phyloP scores from a whole-genome alignment of 345 rosid species.

The Eucalyptus curtisii region DNA sequence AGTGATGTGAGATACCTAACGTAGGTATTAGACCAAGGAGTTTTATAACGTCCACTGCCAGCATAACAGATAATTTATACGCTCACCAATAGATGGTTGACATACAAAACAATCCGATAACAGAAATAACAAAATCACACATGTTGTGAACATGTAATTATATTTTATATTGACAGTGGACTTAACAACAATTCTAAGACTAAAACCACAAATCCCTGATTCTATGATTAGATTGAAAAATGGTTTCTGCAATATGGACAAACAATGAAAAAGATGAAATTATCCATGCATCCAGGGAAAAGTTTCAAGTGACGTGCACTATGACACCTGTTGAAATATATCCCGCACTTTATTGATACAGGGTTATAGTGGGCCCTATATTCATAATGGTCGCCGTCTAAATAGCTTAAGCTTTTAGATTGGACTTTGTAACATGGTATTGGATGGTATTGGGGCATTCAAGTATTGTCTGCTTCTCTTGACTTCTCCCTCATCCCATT shows the following conservation, averaged over 20 bases:
- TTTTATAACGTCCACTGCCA: background rate
- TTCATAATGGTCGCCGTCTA: background rate
- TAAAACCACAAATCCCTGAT: background rate
- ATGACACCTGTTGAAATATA: background rate
- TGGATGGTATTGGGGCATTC: background rate
- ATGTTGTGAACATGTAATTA: background rate
- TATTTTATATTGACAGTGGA: background rate
- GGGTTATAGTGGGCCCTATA: background rate
- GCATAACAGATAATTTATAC: background rate
- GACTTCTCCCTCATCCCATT: background rate
- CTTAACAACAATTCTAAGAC: background rate
- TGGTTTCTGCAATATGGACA: background rate
- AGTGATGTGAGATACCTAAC: background rate
- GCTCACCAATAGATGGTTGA: background rate
- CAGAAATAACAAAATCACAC: background rate
- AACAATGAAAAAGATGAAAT: background rate
- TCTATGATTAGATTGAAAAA: background rate
- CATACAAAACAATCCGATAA: background rate
- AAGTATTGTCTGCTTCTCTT: background rate
- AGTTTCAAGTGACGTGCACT: background rate
- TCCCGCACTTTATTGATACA: background rate
- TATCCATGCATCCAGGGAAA: background rate
- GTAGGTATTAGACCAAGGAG: background rate
- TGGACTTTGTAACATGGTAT: background rate
- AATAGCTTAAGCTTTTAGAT: background rate